phyloP scores from a whole-genome alignment of 2,329 filamentous ascomycete species.

The Cytospora piceicola region DNA sequence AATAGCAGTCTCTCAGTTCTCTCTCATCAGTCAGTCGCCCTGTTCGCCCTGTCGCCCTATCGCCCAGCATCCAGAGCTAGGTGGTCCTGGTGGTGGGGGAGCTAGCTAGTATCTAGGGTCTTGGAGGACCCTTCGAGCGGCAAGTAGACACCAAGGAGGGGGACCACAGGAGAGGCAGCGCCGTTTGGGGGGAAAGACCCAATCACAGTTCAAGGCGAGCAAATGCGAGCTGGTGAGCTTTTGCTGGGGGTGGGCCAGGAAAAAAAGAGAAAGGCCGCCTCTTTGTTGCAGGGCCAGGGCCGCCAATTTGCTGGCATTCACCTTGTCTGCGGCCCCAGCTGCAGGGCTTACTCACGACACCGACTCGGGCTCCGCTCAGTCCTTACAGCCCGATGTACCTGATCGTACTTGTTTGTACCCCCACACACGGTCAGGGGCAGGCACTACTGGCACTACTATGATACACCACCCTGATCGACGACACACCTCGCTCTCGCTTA shows the following conservation, averaged over 20 bases:
- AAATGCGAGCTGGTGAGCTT: background rate
- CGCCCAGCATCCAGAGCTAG: no score
- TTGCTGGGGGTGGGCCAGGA: background rate
- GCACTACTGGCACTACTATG: no score
- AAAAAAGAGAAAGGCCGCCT: background rate
- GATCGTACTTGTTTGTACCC: slow-evolving; percentile 18
- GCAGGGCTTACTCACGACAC: slow-evolving; percentile 23
- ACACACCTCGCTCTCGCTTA: background rate
- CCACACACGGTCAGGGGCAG: background rate
- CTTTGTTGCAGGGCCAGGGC: background rate
- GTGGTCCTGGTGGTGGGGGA: no score
- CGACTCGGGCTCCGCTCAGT: slow-evolving; percentile 22
- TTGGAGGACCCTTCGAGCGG: background rate
- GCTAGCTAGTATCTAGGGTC: background rate
- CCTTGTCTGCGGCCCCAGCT: slow-evolving; percentile 7
- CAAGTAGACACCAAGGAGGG: background rate
- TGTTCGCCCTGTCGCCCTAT: no score
- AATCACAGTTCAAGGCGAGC: background rate
- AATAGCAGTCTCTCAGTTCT: background rate
- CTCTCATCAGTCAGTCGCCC: no score
- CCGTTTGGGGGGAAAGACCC: background rate
- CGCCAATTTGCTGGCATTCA: slow-evolving; percentile 4
- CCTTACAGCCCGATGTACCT: slow-evolving; percentile 21
- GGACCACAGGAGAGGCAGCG: background rate
- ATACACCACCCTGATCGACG: slow-evolving; percentile 6